Evolutionary conservation across 2,329 filamentous ascomycete genomes (phyloP).

Genomic region (Sporothrix luriei): DNA sequence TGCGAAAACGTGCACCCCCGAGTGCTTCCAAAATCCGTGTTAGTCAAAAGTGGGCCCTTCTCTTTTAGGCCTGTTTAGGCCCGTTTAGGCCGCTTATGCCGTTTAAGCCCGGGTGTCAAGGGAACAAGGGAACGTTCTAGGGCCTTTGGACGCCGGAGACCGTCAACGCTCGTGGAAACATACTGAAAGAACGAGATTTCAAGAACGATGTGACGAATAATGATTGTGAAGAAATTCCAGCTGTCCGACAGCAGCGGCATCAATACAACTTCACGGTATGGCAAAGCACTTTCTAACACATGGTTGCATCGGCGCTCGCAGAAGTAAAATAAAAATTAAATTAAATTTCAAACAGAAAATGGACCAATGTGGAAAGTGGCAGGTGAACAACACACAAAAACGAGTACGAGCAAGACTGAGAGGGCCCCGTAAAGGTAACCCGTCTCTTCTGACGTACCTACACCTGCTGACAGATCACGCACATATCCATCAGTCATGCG

Average conservation of each 20-base stretch:
- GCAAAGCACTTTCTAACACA: too few relatives aligned
- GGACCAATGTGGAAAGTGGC: not conserved
- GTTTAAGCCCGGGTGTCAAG: too few relatives aligned
- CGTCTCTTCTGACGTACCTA: too few relatives aligned
- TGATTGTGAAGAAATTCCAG: too few relatives aligned
- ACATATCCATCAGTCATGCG: conserved; percentile 6
- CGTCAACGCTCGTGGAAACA: not conserved
- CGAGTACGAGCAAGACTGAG: conserved; percentile 5
- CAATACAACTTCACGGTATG: too few relatives aligned
- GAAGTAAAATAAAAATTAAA: not conserved
- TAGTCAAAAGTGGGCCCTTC: conserved; percentile 2
- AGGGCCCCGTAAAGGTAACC: not conserved
- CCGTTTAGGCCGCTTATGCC: not conserved
- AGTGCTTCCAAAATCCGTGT: conserved; percentile 12
- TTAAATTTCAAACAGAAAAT: too few relatives aligned
- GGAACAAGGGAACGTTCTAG: conserved; percentile 8
- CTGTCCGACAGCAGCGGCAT: not conserved
- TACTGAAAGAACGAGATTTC: not conserved
- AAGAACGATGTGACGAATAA: not conserved
- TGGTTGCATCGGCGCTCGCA: not conserved
- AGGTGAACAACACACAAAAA: not conserved
- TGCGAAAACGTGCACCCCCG: not conserved
- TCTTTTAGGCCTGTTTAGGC: conserved; percentile 4
- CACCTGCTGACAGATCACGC: conserved; percentile 7
- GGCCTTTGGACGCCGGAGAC: not conserved